Base-by-base conservation (phyloP, 257 asterid species). In the Avicennia marina region DNA sequence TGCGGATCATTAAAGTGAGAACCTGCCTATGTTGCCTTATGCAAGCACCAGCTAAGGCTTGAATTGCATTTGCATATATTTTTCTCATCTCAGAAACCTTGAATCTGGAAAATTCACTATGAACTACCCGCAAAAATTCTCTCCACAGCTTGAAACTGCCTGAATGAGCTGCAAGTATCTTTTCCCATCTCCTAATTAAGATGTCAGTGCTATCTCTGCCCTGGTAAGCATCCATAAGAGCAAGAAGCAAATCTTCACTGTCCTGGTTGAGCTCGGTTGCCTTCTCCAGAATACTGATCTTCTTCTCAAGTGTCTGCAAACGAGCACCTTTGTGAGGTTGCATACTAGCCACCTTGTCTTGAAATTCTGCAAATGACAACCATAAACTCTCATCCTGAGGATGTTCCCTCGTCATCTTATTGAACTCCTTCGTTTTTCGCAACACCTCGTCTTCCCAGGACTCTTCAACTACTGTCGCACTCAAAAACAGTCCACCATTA, bases 1-100 rank as follows among this genome's bases (percentile, higher is more conserved):
- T 17, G 24, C 38, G 64, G 68, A 66, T 62, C 61, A 66, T 53
- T 55, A 75, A 70, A 76, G 77, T 63, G 85, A 90, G 87, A 82
- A 93, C 98, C 98, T 89, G 98, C 98, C 98, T 86, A 77, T 78
- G 81, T 85, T 75, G 95, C 95, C 73, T 84, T 67, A 71, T 59
- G 74, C 97, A 80, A 57, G 96, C 83, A 78, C 94, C 96, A 71
- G 82, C 77, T 66, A 93, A 72, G 70, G 98, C 96, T 73, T 81
- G 95, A 60, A 89, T 67, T 49, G 98, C 98, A 65, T 78, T 89
- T 13, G 87, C 87, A 72, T 86, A 86, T 77, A 93, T 77, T 76
- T 79, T 93, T 75, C 98, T 82, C 90, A 83, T 65, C 62, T 89
- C 98, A 51, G 96, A 84, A 69, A 93, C 88, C 83, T 93, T 93